Base-by-base conservation (phyloP, 192 early-diverging fungal species). In the Entomortierella lignicola region DNA sequence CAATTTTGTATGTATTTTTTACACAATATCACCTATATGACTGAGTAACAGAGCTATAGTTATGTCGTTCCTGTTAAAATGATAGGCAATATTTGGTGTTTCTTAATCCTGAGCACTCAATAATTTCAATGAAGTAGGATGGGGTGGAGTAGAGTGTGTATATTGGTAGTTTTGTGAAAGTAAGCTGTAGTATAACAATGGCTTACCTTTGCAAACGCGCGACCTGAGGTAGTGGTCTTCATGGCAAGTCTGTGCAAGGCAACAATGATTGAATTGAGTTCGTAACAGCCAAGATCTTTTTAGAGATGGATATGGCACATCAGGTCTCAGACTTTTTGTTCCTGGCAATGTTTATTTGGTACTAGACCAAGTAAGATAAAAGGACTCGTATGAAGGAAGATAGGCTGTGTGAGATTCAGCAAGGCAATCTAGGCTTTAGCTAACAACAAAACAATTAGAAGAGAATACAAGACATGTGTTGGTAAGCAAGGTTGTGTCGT, bases 151-250 rank as follows among this genome's bases (percentile, higher is more conserved):
- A 37, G 10, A 37, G 34, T 7, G 5, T 37, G 34, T 10, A 37
- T 4, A 7, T 37, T 37, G 34, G 10, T 37, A 37, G 4, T 4
- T 37, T 37, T 37, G 34, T 37, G 34, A 37, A 37, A 10, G n/a
- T n/a, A n/a, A n/a, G n/a, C n/a, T 37, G 34, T 37, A 23, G 26
- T 55, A 3, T 51, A n/a, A n/a, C n/a, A n/a, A n/a, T n/a, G n/a
- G 8, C 63, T 74, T 29, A 74, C 72, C 72, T 74, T 74, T 39
- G 72, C 72, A 47, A 66, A 74, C n/a, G 72, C 72, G 8, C 72
- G 72, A 48, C 72, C 72, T 12, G 72, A 74, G 0, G 72, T 74
- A 5, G 72, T 74, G 15, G 63, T 74, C 37, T 74, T 74, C 72
- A 74, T 74, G 29, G 51, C 34, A 25, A 25, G 62, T 31, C 34